These are phyloP conservation scores for Fusarium pseudograminearum DNA, from an alignment of 2,329 filamentous ascomycete genomes.

Conservation along the genomic window DNA sequence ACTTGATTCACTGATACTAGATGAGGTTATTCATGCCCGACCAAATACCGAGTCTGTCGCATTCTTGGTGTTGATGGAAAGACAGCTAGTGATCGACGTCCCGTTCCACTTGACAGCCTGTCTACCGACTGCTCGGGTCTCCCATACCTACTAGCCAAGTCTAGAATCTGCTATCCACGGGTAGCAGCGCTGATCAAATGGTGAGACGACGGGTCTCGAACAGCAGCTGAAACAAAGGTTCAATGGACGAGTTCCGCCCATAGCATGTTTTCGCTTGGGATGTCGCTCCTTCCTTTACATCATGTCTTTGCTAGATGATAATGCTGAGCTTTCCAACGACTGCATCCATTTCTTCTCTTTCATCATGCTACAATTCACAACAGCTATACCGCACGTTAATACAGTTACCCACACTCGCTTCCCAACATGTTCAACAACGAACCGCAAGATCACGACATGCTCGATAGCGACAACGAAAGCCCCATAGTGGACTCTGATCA, in stretches of 20 bases:
- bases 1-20: background rate
- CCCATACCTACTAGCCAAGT: background rate
- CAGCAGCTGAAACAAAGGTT: background rate
- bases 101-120: background rate
- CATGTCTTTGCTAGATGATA: background rate
- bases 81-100: background rate
- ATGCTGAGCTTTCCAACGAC: background rate
- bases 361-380: background rate
- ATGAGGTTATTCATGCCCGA: background rate
- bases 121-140: background rate
- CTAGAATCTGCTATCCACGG: background rate
- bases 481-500: background rate
- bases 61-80: background rate
- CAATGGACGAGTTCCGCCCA: background rate
- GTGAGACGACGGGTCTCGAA: background rate
- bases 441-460: background rate
- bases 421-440: background rate
- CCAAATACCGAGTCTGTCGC: accelerated
- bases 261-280: background rate
- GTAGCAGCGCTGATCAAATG: background rate
- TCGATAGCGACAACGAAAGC: too few species aligned
- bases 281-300: background rate
- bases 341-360: background rate
- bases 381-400: background rate
- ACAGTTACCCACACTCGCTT: background rate